These are phyloP conservation scores for Teratosphaeria zuluensis DNA, from an alignment of 2,329 filamentous ascomycete genomes.

Conservation along the genomic window DNA sequence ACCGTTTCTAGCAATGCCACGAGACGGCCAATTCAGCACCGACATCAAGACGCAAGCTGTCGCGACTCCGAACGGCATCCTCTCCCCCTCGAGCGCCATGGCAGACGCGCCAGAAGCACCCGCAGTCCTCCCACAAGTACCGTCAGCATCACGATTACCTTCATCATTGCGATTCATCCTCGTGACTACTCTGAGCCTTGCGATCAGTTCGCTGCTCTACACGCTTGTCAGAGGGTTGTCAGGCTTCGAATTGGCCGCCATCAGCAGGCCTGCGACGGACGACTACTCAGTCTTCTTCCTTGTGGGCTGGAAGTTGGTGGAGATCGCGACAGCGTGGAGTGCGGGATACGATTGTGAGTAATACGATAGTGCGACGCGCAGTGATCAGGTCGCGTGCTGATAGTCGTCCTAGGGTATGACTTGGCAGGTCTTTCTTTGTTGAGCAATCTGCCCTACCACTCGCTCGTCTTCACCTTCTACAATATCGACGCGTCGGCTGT, in stretches of 20 bases:
- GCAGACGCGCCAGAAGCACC: constrained; percentile 5
- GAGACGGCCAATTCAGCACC: constrained; percentile 17
- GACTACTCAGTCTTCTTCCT: constrained; percentile 51
- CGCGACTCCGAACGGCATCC: constrained; percentile 3
- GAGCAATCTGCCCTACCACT: constrained; percentile 64
- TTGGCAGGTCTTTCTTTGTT: constrained; percentile 45
- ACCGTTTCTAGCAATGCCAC: constrained; percentile 20
- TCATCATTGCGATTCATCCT: constrained; percentile 32
- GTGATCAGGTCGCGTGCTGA: constrained; percentile 3
- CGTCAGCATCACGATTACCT: constrained; percentile 4
- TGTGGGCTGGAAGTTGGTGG: constrained; percentile 49
- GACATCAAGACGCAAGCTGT: constrained; percentile 11
- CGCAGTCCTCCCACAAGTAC: constrained; percentile 1
- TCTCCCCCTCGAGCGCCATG: constrained; percentile 4
- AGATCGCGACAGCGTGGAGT: constrained; percentile 65
- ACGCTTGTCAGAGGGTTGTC: constrained; percentile 51
- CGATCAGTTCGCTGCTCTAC: constrained; percentile 55
- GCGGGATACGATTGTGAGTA: constrained; percentile 60
- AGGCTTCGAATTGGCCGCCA: constrained; percentile 54
- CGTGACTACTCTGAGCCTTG: constrained; percentile 45
- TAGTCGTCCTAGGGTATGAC: constrained; percentile 29
- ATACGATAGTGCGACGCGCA: background rate
- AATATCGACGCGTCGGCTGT: constrained; percentile 53
- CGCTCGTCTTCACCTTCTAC: constrained; percentile 73
- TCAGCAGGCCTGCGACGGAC: constrained; percentile 55